These are phyloP conservation scores for Paramecium pentaurelia DNA, from an alignment of 73 alveolate genomes.

Conservation along the genomic window DNA sequence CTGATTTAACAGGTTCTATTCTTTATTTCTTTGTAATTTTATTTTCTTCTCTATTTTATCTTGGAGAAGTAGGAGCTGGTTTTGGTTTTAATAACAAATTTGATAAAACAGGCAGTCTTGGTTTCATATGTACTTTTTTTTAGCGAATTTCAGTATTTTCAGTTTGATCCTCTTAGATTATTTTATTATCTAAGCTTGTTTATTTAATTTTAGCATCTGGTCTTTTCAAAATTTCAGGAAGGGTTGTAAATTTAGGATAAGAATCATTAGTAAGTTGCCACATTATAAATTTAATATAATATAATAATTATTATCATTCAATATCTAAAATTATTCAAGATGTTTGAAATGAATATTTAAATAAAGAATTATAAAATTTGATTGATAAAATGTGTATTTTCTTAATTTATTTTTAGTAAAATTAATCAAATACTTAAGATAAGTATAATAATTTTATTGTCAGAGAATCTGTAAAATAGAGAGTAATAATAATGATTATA, in stretches of 20 bases:
- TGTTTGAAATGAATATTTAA: not conserved
- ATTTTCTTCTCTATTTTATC: not conserved
- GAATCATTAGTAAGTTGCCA: slow-evolving; percentile 13
- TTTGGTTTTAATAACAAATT: not conserved
- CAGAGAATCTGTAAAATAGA: not conserved
- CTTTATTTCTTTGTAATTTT: not conserved
- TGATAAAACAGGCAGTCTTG: slow-evolving; percentile 10
- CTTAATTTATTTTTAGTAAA: not conserved
- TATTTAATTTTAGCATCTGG: not conserved
- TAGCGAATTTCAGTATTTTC: not conserved
- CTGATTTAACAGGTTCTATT: not conserved
- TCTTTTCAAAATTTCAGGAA: slow-evolving; percentile 30
- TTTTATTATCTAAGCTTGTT: not conserved
- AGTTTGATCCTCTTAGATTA: not conserved
- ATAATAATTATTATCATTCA: not conserved
- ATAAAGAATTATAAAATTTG: not conserved
- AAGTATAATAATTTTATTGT: too few relatives aligned
- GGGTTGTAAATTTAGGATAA: not conserved
- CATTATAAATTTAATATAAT: not conserved
- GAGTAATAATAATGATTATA: not conserved
- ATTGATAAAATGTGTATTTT: not conserved
- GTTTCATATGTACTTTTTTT: slow-evolving; percentile 13
- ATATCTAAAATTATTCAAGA: not conserved
- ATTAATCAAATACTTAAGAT: not conserved
- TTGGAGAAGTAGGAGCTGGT: not conserved